Conservation (phyloP, 108 stramenopile species). For the Epithemia pelagica region DNA sequence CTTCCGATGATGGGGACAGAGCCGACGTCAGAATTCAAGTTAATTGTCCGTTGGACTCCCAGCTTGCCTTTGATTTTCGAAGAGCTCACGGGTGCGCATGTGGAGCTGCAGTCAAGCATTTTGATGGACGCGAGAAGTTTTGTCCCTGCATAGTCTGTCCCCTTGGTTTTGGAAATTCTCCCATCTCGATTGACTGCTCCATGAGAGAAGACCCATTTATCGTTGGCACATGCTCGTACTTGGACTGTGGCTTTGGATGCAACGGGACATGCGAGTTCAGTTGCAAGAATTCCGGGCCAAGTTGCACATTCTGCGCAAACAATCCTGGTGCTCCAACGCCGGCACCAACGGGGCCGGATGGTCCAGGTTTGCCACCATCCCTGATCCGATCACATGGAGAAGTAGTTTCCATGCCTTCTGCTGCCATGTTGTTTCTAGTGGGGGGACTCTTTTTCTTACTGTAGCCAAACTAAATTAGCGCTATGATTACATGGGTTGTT, state of each 20-base stretch:
- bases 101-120: not conserved
- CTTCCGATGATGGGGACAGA: not conserved
- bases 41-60: not conserved
- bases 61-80: conserved; percentile 11
- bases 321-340: not conserved
- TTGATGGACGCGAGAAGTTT: not conserved
- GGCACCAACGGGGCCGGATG: not conserved
- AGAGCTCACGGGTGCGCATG: conserved; percentile 7
- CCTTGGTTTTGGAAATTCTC: conserved; percentile 1
- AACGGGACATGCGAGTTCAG: conserved; percentile 14
- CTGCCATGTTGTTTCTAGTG: not conserved
- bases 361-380: not conserved
- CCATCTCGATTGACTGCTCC: conserved; percentile 5
- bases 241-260: conserved; percentile 11
- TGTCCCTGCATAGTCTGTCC: conserved; percentile 13
- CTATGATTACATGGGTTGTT: too few relatives aligned
- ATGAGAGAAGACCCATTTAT: conserved; percentile 7
- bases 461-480: too few relatives aligned
- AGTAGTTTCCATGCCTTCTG: not conserved
- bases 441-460: not conserved
- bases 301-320: not conserved
- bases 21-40: not conserved
- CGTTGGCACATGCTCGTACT: conserved; percentile 2
- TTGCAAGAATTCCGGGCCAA: conserved; percentile 8
- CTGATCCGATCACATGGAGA: not conserved